phyloP scores from a whole-genome alignment of 2,329 filamentous ascomycete species.

The Pseudogymnoascus verrucosus region DNA sequence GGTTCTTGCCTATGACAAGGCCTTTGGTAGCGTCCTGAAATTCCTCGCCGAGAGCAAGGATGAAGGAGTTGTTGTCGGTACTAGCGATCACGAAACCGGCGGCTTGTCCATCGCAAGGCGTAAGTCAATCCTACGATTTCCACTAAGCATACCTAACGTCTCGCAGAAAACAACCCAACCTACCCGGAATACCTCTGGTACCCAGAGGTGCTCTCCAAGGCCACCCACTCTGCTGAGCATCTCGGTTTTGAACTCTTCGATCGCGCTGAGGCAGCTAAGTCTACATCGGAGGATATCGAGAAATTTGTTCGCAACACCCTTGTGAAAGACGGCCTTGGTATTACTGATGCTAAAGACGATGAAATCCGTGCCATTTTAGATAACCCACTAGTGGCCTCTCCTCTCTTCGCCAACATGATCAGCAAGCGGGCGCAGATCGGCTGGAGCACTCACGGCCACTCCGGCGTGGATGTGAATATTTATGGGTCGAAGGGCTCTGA shows the following conservation, averaged over 20 bases:
- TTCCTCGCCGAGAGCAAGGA: constrained; percentile 69
- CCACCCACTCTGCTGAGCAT: constrained; percentile 65
- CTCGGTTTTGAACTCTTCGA: constrained; percentile 54
- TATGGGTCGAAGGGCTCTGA: constrained; percentile 68
- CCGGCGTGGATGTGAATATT: constrained; percentile 91
- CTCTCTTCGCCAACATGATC: constrained; percentile 73
- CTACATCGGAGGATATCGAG: constrained; percentile 36
- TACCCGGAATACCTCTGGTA: constrained; percentile 74
- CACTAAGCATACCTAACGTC: neutral
- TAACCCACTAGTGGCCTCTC: constrained; percentile 44
- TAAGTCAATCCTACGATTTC: constrained; percentile 32
- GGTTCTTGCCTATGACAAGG: constrained; percentile 87
- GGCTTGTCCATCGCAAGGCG: constrained; percentile 75
- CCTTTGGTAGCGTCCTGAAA: constrained; percentile 74
- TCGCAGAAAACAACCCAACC: constrained; percentile 44
- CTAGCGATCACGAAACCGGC: constrained; percentile 94
- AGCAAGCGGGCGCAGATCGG: constrained; percentile 82
- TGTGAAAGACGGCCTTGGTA: constrained; percentile 63
- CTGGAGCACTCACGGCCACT: constrained; percentile 92
- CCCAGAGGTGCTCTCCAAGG: constrained; percentile 71
- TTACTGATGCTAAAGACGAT: constrained; percentile 60
- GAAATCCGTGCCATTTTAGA: constrained; percentile 63
- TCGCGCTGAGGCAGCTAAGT: constrained; percentile 32
- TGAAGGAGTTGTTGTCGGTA: constrained; percentile 75
- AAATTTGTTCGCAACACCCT: constrained; percentile 62